These are phyloP conservation scores for Tolypocladium ovalisporum DNA, from an alignment of 2,329 filamentous ascomycete genomes.

Conservation along the genomic window DNA sequence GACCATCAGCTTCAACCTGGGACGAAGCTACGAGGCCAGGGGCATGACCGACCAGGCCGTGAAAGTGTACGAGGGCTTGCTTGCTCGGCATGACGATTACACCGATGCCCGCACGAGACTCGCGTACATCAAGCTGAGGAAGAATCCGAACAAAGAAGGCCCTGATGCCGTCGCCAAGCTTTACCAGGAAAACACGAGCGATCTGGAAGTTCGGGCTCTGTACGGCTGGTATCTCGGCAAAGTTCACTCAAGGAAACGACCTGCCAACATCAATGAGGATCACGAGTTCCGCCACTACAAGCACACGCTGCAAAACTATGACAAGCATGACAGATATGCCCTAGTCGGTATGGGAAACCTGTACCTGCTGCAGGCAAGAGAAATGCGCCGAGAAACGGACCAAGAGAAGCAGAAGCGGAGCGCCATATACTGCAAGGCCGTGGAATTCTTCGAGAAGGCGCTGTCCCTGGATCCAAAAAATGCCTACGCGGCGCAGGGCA, in stretches of 20 bases:
- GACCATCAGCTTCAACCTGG: slow-evolving; percentile 94
- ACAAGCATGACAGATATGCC: slow-evolving; percentile 97
- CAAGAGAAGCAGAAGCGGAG: slow-evolving; percentile 83
- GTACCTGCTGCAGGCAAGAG: slow-evolving; percentile 73
- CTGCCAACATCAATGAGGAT: slow-evolving; percentile 74
- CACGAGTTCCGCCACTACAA: slow-evolving; percentile 91
- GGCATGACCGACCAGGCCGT: slow-evolving; percentile 73
- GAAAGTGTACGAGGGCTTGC: slow-evolving; percentile 76
- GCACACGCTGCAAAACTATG: slow-evolving; percentile 83
- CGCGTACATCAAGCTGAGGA: slow-evolving; percentile 78
- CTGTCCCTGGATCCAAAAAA: slow-evolving; percentile 91
- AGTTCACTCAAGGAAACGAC: slow-evolving; percentile 66
- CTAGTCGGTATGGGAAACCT: slow-evolving; percentile 96
- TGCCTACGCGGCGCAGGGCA: slow-evolving; percentile 89
- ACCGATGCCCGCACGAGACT: slow-evolving; percentile 82
- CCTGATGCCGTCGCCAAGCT: slow-evolving; percentile 77
- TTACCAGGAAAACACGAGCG: slow-evolving; percentile 71
- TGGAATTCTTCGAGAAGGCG: slow-evolving; percentile 98
- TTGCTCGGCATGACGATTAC: slow-evolving; percentile 81
- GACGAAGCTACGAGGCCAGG: slow-evolving; percentile 81
- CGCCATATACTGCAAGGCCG: slow-evolving; percentile 77
- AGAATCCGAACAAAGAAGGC: slow-evolving; percentile 73
- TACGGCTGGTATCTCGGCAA: slow-evolving; percentile 95
- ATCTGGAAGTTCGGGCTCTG: slow-evolving; percentile 83
- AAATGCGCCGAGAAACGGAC: slow-evolving; percentile 88